Evolutionary conservation across 83 land plant species (phyloP), one percentile per base, ranked within the genome.

Genomic region (Diphasiastrum complanatum): DNA sequence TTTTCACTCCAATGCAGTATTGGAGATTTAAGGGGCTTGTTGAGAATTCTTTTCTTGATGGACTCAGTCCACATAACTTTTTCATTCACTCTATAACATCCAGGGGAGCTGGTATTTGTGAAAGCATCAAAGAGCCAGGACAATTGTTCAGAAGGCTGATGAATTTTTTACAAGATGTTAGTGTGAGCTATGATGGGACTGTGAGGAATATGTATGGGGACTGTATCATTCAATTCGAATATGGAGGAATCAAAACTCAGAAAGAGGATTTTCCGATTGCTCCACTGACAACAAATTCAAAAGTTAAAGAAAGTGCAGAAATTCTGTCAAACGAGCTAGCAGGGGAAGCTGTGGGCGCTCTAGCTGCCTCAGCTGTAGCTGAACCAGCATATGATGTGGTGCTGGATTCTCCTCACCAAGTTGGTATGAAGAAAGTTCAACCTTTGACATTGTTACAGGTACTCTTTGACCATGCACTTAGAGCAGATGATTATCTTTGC

Each of bases 341-440:
- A 60, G 99, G 99, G 5, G 99, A 93, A 52, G 85, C 99, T 63
- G 99, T 93, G 57, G 99, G 99, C 5, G 79, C 80, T 4, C 72
- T 93, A 30, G 99, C 99, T 64, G 99, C 92, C 11, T 89, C 96
- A 43, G 99, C 99, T 16, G 74, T 93, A 61, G 78, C 95, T 32
- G 86, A 83, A 56, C 99, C 96, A 52, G 85, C 89, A 26, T 91
- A 91, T 53, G 80, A 82, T 58, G 80, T 85, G 28, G 52, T 73
- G 10, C 26, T 60, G 19, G 63, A 59, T 43, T 65, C 69, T n/a
- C 50, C 58, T 18, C 61, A 75, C 29, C 23, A 36, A 24, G 22
- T 51, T 28, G 54, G 56, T 23, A 43, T 36, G 10, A 63, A 52
- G 38, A 27, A 30, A 43, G 29, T 60, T 38, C 57, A 69, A 14